These are phyloP conservation scores for Aurinia saxatilis DNA, from an alignment of 345 rosid species.

Conservation along the genomic window DNA sequence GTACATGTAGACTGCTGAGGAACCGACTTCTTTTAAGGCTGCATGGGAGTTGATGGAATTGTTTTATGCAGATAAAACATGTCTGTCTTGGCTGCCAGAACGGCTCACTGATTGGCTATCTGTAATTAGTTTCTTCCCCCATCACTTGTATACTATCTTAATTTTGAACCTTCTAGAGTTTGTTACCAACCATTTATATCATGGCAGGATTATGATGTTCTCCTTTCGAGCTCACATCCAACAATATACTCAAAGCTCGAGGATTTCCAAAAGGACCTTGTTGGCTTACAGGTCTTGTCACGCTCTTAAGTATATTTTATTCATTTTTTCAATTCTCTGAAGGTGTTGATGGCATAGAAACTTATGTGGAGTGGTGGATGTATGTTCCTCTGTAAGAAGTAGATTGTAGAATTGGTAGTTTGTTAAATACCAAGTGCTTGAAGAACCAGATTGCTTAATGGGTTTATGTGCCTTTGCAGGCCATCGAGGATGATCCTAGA, in stretches of 20 bases:
- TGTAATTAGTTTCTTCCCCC: slow-evolving; percentile 46
- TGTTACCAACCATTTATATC: neutral
- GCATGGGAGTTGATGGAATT: slow-evolving; percentile 97
- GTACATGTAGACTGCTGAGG: slow-evolving; percentile 40
- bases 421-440: neutral
- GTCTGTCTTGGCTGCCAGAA: slow-evolving; percentile 80
- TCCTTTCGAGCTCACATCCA: slow-evolving; percentile 46
- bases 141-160: neutral
- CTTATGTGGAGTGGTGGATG: neutral
- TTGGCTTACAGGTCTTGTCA: slow-evolving; percentile 58
- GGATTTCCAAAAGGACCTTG: slow-evolving; percentile 63
- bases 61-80: slow-evolving; percentile 66
- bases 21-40: slow-evolving; percentile 69
- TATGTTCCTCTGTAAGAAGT: neutral
- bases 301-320: neutral
- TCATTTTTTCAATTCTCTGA: neutral
- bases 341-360: neutral
- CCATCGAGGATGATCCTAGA: slow-evolving; percentile 62
- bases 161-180: neutral
- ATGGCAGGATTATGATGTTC: slow-evolving; percentile 74
- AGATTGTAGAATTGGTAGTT: neutral
- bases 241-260: slow-evolving; percentile 71
- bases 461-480: slow-evolving; percentile 37
- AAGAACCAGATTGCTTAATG: neutral
- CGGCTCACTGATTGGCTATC: slow-evolving; percentile 86